Base-by-base conservation (phyloP, 108 stramenopile genomes). In the Epipyxis sp. region DNA sequence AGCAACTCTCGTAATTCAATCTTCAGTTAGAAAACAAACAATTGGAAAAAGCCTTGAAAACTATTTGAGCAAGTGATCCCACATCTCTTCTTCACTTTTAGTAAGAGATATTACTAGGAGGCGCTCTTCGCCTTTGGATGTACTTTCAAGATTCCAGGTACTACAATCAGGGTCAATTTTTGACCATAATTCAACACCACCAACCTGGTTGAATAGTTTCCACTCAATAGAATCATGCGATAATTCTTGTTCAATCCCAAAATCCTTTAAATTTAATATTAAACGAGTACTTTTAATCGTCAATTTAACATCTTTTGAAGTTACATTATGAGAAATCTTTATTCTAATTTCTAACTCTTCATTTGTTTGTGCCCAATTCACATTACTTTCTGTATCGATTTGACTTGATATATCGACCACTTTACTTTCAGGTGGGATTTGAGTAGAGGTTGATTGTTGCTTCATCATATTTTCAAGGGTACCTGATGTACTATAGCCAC, bases 301-400 rank as follows among this genome's bases (percentile, higher is more conserved):
- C n/a, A n/a, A n/a, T n/a, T n/a, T n/a, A n/a, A n/a, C n/a, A n/a
- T n/a, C n/a, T n/a, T n/a, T n/a, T n/a, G n/a, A n/a, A n/a, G n/a
- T n/a, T n/a, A n/a, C n/a, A n/a, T n/a, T n/a, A n/a, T n/a, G 16
- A 25, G 54, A 25, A 16, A 57, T 20, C 16, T 16, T 57, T 25
- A 65, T 6, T 65, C 34, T 65, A 3, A 65, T 10, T 32, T 65
- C 61, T 32, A 65, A 16, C 35, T 65, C 61, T 25, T 65, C 61
- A 3, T 37, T 32, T 65, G 61, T 65, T 25, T 65, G 61, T 13
- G 61, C 20, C 61, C 61, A 65, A 35, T 29, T 3, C 34, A 65
- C 3, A 32, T 13, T 10, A 65, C 34, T 32, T 16, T 25, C 61
- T 35, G 3, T 25, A 3, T 35, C 25, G 6, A 6, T 32, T 35